A percentile compares a stretch with the other conserved stretches of the same genome.
Evolutionary conservation across 257 asterid genomes (phyloP).

Genomic region (Rauvolfia tetraphylla): DNA sequence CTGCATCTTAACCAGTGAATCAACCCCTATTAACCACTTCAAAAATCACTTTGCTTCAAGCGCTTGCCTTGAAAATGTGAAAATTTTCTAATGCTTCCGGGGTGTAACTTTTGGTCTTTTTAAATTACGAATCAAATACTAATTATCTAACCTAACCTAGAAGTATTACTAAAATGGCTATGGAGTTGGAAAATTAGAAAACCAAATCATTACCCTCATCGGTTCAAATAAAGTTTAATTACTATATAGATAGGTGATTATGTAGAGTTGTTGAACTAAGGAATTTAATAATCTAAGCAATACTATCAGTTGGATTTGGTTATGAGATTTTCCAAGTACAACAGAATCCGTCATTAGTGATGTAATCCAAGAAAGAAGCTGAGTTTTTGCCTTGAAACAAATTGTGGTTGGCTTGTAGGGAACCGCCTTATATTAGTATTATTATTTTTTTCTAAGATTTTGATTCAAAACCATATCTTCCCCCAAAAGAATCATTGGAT

Average conservation of each 20-base stretch:
- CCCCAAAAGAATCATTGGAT: not conserved
- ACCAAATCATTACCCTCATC: not conserved
- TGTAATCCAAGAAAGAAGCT: not conserved
- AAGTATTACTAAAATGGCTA: too few species aligned
- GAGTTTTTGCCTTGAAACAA: not conserved
- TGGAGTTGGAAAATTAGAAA: too few species aligned
- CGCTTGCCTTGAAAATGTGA: too few species aligned
- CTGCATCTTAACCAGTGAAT: too few species aligned
- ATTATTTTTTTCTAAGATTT: not conserved
- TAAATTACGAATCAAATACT: too few species aligned
- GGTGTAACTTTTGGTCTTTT: too few species aligned
- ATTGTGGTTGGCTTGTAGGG: not conserved
- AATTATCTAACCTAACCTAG: too few species aligned
- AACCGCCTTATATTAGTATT: not conserved
- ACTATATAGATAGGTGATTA: not conserved
- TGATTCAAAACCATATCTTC: not conserved
- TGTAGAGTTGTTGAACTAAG: not conserved
- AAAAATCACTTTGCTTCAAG: too few species aligned
- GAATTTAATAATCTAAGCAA: not conserved
- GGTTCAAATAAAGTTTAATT: not conserved
- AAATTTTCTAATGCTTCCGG: too few species aligned
- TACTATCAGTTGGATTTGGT: not conserved
- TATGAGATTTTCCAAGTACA: not conserved
- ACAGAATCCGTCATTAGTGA: not conserved
- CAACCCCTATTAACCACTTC: too few species aligned